A percentile compares a stretch with the other conserved stretches of the same genome.
Conservation (phyloP, 768 basidiomycete species). For the Candolleomyces efflorescens region DNA sequence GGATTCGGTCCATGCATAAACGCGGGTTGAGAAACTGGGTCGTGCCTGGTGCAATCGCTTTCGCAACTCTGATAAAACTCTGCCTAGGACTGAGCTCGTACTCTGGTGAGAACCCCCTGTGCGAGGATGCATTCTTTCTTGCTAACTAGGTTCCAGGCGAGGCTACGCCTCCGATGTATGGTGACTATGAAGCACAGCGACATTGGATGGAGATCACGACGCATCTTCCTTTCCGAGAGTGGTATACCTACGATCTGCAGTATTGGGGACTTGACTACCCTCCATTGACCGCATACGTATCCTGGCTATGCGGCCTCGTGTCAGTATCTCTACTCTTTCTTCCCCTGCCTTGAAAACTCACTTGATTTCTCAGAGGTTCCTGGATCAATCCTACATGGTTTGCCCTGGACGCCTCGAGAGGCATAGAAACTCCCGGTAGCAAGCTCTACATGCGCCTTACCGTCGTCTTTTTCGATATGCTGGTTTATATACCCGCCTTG, state of each 20-base stretch:
- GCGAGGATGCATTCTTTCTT: not conserved
- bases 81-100: constrained; percentile 73
- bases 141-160: constrained; percentile 42
- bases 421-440: constrained; percentile 61
- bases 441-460: constrained; percentile 79
- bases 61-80: constrained; percentile 59
- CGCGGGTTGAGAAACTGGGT: constrained; percentile 56
- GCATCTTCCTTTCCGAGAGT: constrained; percentile 67
- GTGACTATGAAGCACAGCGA: constrained; percentile 91
- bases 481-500: constrained; percentile 75
- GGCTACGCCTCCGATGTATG: constrained; percentile 75
- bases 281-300: constrained; percentile 86
- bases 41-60: constrained; percentile 49
- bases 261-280: constrained; percentile 98
- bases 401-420: constrained; percentile 62
- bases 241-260: constrained; percentile 85
- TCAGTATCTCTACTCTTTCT: constrained; percentile 30
- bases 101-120: constrained; percentile 56
- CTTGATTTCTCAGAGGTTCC: constrained; percentile 25
- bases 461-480: constrained; percentile 62
- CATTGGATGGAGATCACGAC: constrained; percentile 94
- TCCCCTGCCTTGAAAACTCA: not conserved
- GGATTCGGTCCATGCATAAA: constrained; percentile 81
- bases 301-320: constrained; percentile 79
- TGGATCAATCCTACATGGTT: constrained; percentile 62